Evolutionary conservation across 1,284 basidiomycete genomes (phyloP).

Genomic region (Peniophora sp.): DNA sequence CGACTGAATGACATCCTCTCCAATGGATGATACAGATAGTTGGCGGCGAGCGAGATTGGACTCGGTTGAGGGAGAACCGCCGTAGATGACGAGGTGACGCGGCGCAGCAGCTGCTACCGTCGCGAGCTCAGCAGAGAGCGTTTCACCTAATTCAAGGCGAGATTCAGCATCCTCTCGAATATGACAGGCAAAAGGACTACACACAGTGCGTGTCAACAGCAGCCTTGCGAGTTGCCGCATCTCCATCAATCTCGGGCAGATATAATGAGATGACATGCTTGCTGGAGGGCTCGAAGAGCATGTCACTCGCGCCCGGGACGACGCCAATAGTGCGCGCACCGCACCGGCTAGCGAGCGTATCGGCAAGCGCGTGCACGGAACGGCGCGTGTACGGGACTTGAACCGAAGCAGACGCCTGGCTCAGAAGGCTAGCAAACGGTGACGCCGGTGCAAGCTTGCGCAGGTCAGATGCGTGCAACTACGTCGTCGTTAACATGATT

Average conservation of each 20-base stretch:
- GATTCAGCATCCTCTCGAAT: neutral
- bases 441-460: conserved; percentile 47
- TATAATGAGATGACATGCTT: conserved; percentile 53
- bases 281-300: conserved; percentile 17
- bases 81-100: conserved; percentile 57
- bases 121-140: conserved; percentile 38
- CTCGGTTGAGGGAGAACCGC: conserved; percentile 35
- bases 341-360: conserved; percentile 43
- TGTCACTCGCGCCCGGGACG: neutral
- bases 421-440: conserved; percentile 36
- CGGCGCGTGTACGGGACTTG: conserved; percentile 54
- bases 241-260: conserved; percentile 42
- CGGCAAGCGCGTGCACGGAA: conserved; percentile 27
- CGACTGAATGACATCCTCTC: conserved; percentile 5
- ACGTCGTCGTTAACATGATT: conserved; percentile 2
- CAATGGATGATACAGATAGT: conserved; percentile 14
- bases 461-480: conserved; percentile 69
- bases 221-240: conserved; percentile 32
- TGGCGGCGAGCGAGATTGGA: conserved; percentile 28
- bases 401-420: conserved; percentile 40
- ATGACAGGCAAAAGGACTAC: conserved; percentile 18
- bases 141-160: conserved; percentile 4
- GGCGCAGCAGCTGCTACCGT: conserved; percentile 40
- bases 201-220: conserved; percentile 45
- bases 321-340: conserved; percentile 26